Conservation (phyloP, 179 eudicot species). For the Monotropa hypopitys region DNA sequence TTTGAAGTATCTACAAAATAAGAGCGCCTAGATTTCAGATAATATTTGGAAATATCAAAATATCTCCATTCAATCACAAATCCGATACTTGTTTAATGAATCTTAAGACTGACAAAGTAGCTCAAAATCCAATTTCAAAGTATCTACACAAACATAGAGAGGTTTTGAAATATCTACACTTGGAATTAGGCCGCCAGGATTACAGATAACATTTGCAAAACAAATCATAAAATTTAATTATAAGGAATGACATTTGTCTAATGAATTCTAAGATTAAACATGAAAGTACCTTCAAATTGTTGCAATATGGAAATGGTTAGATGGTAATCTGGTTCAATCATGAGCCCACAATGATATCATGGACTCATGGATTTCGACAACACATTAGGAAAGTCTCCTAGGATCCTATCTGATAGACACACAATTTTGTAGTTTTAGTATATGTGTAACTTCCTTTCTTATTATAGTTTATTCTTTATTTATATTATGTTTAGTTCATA, state of each 20-base stretch:
- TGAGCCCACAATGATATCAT: background rate
- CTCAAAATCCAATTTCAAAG: constrained; percentile 53
- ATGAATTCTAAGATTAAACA: background rate
- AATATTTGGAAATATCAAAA: background rate
- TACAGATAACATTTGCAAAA: background rate
- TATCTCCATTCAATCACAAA: background rate
- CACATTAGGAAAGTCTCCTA: background rate
- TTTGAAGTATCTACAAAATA: constrained; percentile 44
- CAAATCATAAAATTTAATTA: background rate
- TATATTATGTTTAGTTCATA: too few relatives aligned
- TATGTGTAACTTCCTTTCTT: too few relatives aligned
- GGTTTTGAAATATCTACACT: constrained; percentile 56
- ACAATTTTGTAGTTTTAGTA: too few relatives aligned
- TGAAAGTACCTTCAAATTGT: background rate
- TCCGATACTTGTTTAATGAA: background rate
- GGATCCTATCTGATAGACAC: background rate
- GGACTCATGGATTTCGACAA: background rate
- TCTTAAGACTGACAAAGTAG: background rate
- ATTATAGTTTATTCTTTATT: too few relatives aligned
- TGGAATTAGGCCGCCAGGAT: background rate
- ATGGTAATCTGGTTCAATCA: background rate
- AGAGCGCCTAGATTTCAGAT: background rate
- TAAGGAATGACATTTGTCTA: background rate
- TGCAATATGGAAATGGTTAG: background rate
- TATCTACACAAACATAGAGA: constrained; percentile 84